Conservation (phyloP, 1,284 basidiomycete species). For the Ustilago vetiveriae region DNA sequence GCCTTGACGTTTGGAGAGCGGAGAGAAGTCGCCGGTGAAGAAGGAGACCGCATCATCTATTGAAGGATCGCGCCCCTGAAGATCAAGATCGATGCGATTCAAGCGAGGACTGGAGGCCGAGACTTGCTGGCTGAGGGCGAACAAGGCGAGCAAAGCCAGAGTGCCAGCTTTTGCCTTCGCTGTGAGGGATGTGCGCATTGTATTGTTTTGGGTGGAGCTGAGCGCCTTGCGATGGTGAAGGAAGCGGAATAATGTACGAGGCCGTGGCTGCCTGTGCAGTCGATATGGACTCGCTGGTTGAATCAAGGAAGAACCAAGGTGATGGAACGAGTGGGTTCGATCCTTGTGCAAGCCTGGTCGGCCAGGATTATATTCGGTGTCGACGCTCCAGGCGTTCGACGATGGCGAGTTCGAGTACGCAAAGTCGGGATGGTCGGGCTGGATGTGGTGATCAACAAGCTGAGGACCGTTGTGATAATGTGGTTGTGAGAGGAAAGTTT, state of each 20-base stretch:
- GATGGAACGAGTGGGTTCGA: no score
- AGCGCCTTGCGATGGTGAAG: neutral
- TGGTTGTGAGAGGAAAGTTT: no score
- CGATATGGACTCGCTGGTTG: neutral
- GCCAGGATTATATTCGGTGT: no score
- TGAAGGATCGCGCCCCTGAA: conserved; percentile 6
- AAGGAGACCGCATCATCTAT: conserved; percentile 11
- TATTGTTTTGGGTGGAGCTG: neutral
- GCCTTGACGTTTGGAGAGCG: conserved; percentile 19
- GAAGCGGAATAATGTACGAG: no score
- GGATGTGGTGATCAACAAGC: no score
- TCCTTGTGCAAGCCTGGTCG: no score
- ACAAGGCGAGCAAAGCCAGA: conserved; percentile 19
- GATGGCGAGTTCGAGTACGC: no score
- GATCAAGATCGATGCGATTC: conserved; percentile 35
- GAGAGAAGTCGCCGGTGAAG: conserved; percentile 7
- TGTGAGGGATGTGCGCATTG: conserved; percentile 10
- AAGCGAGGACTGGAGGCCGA: conserved; percentile 32
- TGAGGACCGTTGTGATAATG: no score
- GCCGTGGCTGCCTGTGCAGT: no score
- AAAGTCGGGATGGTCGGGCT: no score
- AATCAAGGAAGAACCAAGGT: no score
- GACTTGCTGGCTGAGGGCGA: conserved; percentile 5
- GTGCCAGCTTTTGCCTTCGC: conserved; percentile 14
- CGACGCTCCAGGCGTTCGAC: conserved; percentile 11